These are phyloP conservation scores for Candida railenensis DNA, from an alignment of 805 yeast genomes.

Conservation along the genomic window DNA sequence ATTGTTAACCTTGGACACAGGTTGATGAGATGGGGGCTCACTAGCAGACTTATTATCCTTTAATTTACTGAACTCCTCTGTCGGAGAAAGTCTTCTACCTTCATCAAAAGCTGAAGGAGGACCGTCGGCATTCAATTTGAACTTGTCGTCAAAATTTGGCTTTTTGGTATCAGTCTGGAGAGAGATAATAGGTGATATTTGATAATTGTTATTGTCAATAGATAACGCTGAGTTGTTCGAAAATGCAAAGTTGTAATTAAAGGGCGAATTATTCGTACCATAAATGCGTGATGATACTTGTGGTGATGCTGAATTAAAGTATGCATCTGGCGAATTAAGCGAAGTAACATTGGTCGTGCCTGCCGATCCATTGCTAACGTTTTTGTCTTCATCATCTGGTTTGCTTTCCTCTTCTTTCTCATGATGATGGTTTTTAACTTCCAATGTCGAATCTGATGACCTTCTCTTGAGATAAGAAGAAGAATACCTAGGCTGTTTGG, in stretches of 20 bases:
- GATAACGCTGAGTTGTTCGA: slow-evolving; percentile 2
- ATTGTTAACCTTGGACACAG: slow-evolving; percentile 18
- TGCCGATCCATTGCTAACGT: background rate
- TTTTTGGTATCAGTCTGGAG: slow-evolving; percentile 11
- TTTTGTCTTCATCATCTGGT: background rate
- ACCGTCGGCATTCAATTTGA: background rate
- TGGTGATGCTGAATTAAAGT: slow-evolving; percentile 2
- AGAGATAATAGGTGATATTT: slow-evolving; percentile 37
- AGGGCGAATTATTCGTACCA: slow-evolving; percentile 4
- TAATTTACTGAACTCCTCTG: slow-evolving; percentile 1
- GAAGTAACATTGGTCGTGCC: background rate
- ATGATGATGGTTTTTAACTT: background rate
- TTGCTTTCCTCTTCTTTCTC: background rate
- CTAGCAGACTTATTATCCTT: background rate
- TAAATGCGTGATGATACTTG: background rate
- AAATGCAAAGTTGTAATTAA: slow-evolving; percentile 2
- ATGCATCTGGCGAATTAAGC: background rate
- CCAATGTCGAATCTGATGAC: slow-evolving; percentile 25
- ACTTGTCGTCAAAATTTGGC: background rate
- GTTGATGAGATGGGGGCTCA: background rate
- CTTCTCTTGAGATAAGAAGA: slow-evolving; percentile 34
- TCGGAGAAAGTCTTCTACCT: slow-evolving; percentile 1
- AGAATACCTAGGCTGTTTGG: slow-evolving; percentile 37
- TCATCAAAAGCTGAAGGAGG: background rate
- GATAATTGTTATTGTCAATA: slow-evolving; percentile 26